Evolutionary conservation across 768 basidiomycete genomes (phyloP).

Genomic region (Grammothele lineata): DNA sequence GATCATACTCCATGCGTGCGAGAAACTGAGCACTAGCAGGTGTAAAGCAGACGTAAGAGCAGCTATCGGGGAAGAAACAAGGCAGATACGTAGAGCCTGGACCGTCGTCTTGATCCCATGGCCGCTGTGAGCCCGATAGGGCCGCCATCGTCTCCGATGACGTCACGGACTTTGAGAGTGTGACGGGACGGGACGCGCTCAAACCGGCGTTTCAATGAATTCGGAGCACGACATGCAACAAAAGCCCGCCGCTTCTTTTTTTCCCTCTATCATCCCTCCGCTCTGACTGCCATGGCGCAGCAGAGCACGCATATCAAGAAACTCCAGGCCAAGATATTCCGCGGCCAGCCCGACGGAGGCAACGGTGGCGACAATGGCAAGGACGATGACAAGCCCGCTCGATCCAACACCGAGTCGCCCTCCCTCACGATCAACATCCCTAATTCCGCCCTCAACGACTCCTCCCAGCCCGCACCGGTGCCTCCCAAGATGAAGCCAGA

Average conservation of each 20-base stretch:
- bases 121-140: too few species aligned
- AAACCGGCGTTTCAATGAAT: background rate
- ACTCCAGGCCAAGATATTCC: constrained; percentile 73
- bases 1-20: too few species aligned
- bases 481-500: constrained; percentile 41
- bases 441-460: constrained; percentile 35
- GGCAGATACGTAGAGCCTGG: too few species aligned
- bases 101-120: too few species aligned
- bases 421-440: constrained; percentile 70
- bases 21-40: too few species aligned
- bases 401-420: constrained; percentile 22
- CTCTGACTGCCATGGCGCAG: constrained; percentile 36
- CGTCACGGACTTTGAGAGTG: constrained; percentile 4
- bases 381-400: constrained; percentile 21
- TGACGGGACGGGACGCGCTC: constrained; percentile 3
- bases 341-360: constrained; percentile 26
- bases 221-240: constrained; percentile 1
- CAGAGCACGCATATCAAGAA: constrained; percentile 43
- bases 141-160: too few species aligned
- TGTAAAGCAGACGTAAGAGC: too few species aligned
- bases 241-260: constrained; percentile 3
- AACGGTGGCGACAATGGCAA: constrained; percentile 20
- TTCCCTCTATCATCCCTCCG: constrained; percentile 7
- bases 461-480: constrained; percentile 26
- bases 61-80: too few species aligned